Evolutionary conservation across 2,329 filamentous ascomycete genomes (phyloP).

Genomic region (Cladosporium oxysporum): DNA sequence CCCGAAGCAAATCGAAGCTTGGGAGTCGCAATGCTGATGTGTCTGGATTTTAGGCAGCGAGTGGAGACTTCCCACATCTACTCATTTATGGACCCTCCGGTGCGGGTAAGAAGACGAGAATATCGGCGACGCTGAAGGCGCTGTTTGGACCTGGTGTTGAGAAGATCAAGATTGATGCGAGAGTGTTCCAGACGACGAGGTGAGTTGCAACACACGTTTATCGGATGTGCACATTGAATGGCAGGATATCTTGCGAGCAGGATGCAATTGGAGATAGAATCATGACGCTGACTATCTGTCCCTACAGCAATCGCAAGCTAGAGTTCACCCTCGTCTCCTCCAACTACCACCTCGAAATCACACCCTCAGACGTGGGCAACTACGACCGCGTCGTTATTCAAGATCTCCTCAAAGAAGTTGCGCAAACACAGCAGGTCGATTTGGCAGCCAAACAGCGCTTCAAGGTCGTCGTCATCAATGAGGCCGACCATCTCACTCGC

Average conservation of each 20-base stretch:
- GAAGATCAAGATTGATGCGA: slow-evolving; percentile 98
- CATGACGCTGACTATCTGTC: neutral
- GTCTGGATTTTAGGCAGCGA: slow-evolving; percentile 69
- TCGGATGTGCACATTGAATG: neutral
- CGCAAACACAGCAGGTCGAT: slow-evolving; percentile 99
- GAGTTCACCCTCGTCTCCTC: slow-evolving; percentile 99
- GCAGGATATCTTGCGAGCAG: neutral
- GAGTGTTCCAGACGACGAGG: slow-evolving; percentile 85
- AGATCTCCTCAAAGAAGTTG: slow-evolving; percentile 94
- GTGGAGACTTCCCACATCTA: slow-evolving; percentile 95
- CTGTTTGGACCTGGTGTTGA: slow-evolving; percentile 96
- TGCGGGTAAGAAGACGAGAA: slow-evolving; percentile 95
- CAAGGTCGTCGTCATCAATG: slow-evolving; percentile 99
- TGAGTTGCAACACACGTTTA: neutral
- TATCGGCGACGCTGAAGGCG: slow-evolving; percentile 92
- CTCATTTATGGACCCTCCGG: slow-evolving; percentile 96
- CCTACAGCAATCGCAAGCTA: slow-evolving; percentile 81
- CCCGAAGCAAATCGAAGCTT: neutral
- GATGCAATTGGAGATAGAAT: neutral
- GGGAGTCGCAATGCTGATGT: neutral
- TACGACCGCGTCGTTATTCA: slow-evolving; percentile 96
- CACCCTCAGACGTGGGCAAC: slow-evolving; percentile 91
- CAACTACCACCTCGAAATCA: slow-evolving; percentile 97
- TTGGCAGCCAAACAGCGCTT: slow-evolving; percentile 85
- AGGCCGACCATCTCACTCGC: slow-evolving; percentile 89